Evolutionary conservation across 2,329 filamentous ascomycete genomes (phyloP), one percentile per base, ranked within the genome.

Genomic region (Waltergamsia citrina): DNA sequence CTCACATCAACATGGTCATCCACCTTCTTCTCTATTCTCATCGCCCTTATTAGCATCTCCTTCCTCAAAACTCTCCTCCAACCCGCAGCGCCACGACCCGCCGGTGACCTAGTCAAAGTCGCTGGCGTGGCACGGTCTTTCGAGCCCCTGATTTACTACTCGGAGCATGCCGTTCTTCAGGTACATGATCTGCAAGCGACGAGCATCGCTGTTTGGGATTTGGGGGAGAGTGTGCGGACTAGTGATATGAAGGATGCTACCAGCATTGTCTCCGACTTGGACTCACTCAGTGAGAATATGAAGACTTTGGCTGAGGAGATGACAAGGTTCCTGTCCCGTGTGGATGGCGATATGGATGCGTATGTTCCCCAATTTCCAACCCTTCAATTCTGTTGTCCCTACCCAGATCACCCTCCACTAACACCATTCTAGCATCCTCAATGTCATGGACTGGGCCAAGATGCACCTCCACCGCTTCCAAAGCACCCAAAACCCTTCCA

Each of bases 381-480:
- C 19, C 14, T 16, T 30, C 39, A 19, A 28, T 20, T 19, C 16
- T n/a, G 30, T 18, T 22, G 14, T 21, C 11, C 25, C 32, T 28
- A 24, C 24, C 35, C 16, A 34, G 10, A 14, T 32, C 27, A 16
- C 28, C 31, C 12, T 24, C 26, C 29, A n/a, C 34, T n/a, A 24
- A 22, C 34, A 39, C 32, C 32, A 40, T 37, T 51, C 32, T 48
- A 81, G 82, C 39, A 94, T 95, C 44, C 70, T 96, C 23, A 81
- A 92, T 40, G 86, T 93, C 33, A 95, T 96, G 87, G 86, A 94
- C 52, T 95, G 90, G 90, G 85, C 86, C 11, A 82, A 82, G 50
- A 78, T 87, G 43, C 87, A 95, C 55, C 74, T 96, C 11, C 69
- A 78, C 39, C 78, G 78, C 29, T 63, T 92, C 37, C 73, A 77